Percentiles rank a stretch among this genome's conserved stretches.
These are phyloP conservation scores for Helicocarpus griseus DNA, from an alignment of 2,329 filamentous ascomycete species.

Conservation along the genomic window DNA sequence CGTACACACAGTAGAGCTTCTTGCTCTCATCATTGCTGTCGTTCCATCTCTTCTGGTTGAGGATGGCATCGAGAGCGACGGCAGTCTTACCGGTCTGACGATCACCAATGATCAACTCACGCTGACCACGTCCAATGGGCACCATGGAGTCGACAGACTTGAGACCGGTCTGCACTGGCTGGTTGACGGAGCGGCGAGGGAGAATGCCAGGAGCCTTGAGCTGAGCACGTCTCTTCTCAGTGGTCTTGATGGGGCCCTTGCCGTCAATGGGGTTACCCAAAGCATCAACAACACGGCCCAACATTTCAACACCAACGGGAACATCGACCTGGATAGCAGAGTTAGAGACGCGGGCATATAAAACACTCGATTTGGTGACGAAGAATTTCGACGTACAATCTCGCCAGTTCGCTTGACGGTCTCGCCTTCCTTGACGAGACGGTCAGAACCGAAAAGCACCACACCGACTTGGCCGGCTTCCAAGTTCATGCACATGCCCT, in stretches of 20 bases:
- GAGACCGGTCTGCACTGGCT: conserved; percentile 98
- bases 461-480: conserved; percentile 99
- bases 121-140: conserved; percentile 98
- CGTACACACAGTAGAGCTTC: conserved; percentile 99
- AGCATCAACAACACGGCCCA: conserved; percentile 96
- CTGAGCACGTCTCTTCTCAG: conserved; percentile 89
- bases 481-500: conserved; percentile 99
- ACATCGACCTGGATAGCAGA: conserved; percentile 67
- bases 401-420: conserved; percentile 98
- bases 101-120: conserved; percentile 99
- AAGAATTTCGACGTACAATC: conserved; percentile 61
- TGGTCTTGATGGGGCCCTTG: conserved; percentile 93
- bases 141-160: conserved; percentile 99
- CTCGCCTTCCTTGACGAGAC: conserved; percentile 99
- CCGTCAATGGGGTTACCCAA: conserved; percentile 99
- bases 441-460: conserved; percentile 99
- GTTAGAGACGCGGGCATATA: neutral
- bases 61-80: conserved; percentile 92
- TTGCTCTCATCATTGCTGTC: conserved; percentile 72
- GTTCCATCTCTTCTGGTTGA: conserved; percentile 99
- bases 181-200: conserved; percentile 90
- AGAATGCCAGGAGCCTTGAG: conserved; percentile 98
- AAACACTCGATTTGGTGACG: neutral
- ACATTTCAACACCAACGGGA: conserved; percentile 81
- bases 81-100: conserved; percentile 99